Percentiles rank a stretch among this genome's conserved stretches.
phyloP scores from a whole-genome alignment of 2,329 filamentous ascomycete species.

The Penicillium sp. region DNA sequence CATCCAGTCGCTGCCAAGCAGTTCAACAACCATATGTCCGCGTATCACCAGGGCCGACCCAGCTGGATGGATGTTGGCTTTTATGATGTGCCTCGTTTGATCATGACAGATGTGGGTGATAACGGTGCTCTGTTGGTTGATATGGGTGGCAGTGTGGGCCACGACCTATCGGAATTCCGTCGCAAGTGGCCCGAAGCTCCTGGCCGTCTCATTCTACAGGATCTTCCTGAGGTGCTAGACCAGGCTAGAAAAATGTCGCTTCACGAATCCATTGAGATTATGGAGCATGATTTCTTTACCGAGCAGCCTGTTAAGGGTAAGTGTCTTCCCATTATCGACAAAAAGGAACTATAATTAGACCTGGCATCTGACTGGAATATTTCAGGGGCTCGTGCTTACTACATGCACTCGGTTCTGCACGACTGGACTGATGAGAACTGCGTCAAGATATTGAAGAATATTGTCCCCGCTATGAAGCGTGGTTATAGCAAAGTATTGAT shows the following conservation, averaged over 20 bases:
- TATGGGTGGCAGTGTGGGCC: conserved; percentile 48
- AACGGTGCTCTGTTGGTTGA: conserved; percentile 44
- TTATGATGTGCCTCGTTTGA: conserved; percentile 29
- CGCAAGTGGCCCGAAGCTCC: conserved; percentile 34
- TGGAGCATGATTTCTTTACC: conserved; percentile 53
- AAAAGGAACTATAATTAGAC: neutral
- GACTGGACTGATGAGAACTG: conserved; percentile 36
- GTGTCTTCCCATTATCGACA: neutral
- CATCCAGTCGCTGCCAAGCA: conserved; percentile 24
- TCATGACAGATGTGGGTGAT: conserved; percentile 7
- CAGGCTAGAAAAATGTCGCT: conserved; percentile 22
- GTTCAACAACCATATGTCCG: conserved; percentile 36
- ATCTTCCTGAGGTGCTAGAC: conserved; percentile 47
- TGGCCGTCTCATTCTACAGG: conserved; percentile 51
- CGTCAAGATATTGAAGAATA: conserved; percentile 31
- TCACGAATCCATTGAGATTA: conserved; percentile 28
- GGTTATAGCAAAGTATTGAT: conserved; percentile 51
- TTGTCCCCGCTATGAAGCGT: conserved; percentile 37
- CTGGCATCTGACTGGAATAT: neutral
- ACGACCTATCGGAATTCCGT: conserved; percentile 46
- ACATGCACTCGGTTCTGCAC: conserved; percentile 39
- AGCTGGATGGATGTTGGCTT: conserved; percentile 39
- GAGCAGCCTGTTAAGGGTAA: conserved; percentile 52
- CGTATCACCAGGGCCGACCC: conserved; percentile 31
- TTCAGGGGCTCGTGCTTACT: conserved; percentile 39